These are phyloP conservation scores for Ascochyta koolunga DNA, from an alignment of 2,329 filamentous ascomycete genomes.

Conservation along the genomic window DNA sequence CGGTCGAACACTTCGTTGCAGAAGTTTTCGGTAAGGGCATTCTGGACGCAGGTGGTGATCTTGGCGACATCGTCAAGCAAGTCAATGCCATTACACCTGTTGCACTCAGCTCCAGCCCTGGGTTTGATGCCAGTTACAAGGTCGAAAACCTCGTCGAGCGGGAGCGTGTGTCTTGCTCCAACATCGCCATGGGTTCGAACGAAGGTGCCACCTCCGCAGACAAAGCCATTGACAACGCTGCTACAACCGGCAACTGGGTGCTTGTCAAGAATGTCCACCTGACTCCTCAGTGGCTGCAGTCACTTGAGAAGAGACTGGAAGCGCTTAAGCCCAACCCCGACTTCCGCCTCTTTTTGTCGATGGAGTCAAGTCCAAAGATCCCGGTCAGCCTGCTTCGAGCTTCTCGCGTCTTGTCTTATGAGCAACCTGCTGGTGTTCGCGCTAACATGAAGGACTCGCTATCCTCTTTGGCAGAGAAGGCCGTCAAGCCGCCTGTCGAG, in stretches of 20 bases:
- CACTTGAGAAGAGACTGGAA: slow-evolving; percentile 94
- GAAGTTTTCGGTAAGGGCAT: slow-evolving; percentile 83
- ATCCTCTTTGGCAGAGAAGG: slow-evolving; percentile 76
- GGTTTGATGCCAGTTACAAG: slow-evolving; percentile 99
- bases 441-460: slow-evolving; percentile 99
- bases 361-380: slow-evolving; percentile 97
- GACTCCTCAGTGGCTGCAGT: slow-evolving; percentile 94
- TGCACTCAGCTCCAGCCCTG: slow-evolving; percentile 89
- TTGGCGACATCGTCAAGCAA: slow-evolving; percentile 82
- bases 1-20: slow-evolving; percentile 87
- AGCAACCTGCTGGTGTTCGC: slow-evolving; percentile 93
- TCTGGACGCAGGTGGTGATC: slow-evolving; percentile 83
- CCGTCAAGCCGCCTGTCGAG: slow-evolving; percentile 84
- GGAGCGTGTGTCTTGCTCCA: slow-evolving; percentile 81
- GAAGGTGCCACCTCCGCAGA: slow-evolving; percentile 91
- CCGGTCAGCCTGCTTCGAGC: slow-evolving; percentile 93
- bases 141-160: slow-evolving; percentile 93
- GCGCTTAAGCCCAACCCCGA: slow-evolving; percentile 91
- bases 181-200: slow-evolving; percentile 98
- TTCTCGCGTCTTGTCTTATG: slow-evolving; percentile 94
- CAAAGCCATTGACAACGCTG: slow-evolving; percentile 92
- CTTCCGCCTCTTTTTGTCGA: slow-evolving; percentile 95
- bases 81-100: slow-evolving; percentile 85
- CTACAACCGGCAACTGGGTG: slow-evolving; percentile 92
- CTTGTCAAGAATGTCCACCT: slow-evolving; percentile 99